Evolutionary conservation across 179 eudicot species (phyloP).

Genomic region (Vitellaria paradoxa): DNA sequence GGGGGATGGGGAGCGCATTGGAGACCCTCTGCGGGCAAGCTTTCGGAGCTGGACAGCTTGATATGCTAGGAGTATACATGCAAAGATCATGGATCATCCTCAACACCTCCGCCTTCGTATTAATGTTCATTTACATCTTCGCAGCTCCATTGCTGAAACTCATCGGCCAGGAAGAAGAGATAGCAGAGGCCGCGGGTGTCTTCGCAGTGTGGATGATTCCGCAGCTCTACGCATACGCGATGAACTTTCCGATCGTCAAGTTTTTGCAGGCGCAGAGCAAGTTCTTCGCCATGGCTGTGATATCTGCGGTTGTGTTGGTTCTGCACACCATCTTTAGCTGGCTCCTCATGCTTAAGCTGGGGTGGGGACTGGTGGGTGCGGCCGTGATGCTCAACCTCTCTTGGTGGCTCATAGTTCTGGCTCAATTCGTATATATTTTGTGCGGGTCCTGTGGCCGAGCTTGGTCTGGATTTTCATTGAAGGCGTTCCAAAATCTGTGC

Average conservation of each 20-base stretch:
- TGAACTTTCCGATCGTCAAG: conserved; percentile 52
- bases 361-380: conserved; percentile 56
- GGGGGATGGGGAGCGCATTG: conserved; percentile 69
- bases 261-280: conserved; percentile 66
- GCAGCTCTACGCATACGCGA: conserved; percentile 54
- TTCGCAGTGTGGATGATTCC: conserved; percentile 66
- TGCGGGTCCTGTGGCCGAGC: conserved; percentile 49
- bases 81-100: conserved; percentile 76
- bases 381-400: conserved; percentile 48
- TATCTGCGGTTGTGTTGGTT: conserved; percentile 36
- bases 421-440: conserved; percentile 41
- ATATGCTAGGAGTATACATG: conserved; percentile 67
- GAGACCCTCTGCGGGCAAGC: conserved; percentile 85
- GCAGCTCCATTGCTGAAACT: conserved; percentile 40
- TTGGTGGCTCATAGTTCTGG: conserved; percentile 58
- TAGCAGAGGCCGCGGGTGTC: conserved; percentile 42
- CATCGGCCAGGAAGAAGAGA: conserved; percentile 43
- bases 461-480: conserved; percentile 53
- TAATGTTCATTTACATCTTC: conserved; percentile 42
- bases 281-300: conserved; percentile 59
- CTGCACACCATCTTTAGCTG: conserved; percentile 49
- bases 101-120: conserved; percentile 27
- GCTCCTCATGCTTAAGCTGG: conserved; percentile 39
- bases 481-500: conserved; percentile 43
- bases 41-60: conserved; percentile 54